phyloP scores from a whole-genome alignment of 345 rosid genomes.

The Euclidium syriacum region DNA sequence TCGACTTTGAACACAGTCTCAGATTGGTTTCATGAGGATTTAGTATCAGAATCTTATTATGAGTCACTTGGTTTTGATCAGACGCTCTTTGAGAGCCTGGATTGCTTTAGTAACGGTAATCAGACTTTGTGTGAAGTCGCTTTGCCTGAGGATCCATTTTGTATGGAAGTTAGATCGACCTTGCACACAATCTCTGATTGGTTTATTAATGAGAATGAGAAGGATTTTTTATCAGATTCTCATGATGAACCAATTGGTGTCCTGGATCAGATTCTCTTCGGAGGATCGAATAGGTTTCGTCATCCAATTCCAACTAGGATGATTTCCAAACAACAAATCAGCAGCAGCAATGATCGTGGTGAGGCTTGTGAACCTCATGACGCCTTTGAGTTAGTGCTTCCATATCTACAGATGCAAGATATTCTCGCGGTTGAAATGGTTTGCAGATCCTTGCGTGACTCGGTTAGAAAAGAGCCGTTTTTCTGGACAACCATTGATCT shows the following conservation, averaged over 20 bases:
- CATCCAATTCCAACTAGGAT: not conserved
- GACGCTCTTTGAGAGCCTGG: not conserved
- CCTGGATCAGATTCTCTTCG: not conserved
- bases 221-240: slow-evolving; percentile 8
- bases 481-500: slow-evolving; percentile 25
- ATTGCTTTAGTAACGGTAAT: not conserved
- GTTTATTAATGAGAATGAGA: slow-evolving; percentile 28
- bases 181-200: slow-evolving; percentile 14
- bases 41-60: slow-evolving; percentile 4
- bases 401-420: slow-evolving; percentile 19
- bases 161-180: slow-evolving; percentile 23
- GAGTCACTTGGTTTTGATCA: not conserved
- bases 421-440: slow-evolving; percentile 26
- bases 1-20: slow-evolving; percentile 16
- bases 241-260: not conserved
- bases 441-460: slow-evolving; percentile 29
- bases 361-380: slow-evolving; percentile 19
- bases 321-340: not conserved
- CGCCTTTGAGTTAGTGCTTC: slow-evolving; percentile 22
- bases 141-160: slow-evolving; percentile 30
- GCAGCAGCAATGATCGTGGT: not conserved
- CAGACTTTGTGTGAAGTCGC: too few relatives aligned
- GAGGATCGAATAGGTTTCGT: not conserved
- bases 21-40: slow-evolving; percentile 23
- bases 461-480: slow-evolving; percentile 25